These are phyloP conservation scores for Aureobasidium uvarum DNA, from an alignment of 2,329 filamentous ascomycete species.

Conservation along the genomic window DNA sequence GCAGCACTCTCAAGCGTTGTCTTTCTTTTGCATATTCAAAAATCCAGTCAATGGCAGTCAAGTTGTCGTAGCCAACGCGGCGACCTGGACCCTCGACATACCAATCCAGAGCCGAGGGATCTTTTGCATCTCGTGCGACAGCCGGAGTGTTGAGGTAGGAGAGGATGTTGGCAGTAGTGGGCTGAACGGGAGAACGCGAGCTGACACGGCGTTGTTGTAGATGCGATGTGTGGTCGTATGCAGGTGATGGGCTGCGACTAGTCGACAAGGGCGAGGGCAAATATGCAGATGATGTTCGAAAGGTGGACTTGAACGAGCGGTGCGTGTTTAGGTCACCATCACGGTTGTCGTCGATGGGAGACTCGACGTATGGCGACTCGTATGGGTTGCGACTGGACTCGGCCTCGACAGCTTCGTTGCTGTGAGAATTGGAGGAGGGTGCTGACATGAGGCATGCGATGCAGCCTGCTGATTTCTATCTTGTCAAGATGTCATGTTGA, in stretches of 20 bases:
- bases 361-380: slow-evolving; percentile 43
- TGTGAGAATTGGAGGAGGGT: slow-evolving; percentile 34
- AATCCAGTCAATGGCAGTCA: slow-evolving; percentile 99
- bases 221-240: slow-evolving; percentile 34
- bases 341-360: slow-evolving; percentile 46
- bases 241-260: slow-evolving; percentile 33
- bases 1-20: slow-evolving; percentile 74
- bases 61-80: slow-evolving; percentile 88
- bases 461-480: neutral
- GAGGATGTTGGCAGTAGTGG: slow-evolving; percentile 43
- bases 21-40: slow-evolving; percentile 98
- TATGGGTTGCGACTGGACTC: slow-evolving; percentile 46
- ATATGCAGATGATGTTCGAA: slow-evolving; percentile 47
- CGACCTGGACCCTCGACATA: slow-evolving; percentile 84
- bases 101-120: slow-evolving; percentile 65
- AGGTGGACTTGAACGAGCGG: slow-evolving; percentile 68
- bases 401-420: slow-evolving; percentile 43
- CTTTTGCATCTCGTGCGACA: slow-evolving; percentile 42
- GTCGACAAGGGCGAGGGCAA: slow-evolving; percentile 42
- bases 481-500: neutral
- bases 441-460: slow-evolving; percentile 39
- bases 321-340: slow-evolving; percentile 34
- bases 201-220: slow-evolving; percentile 33
- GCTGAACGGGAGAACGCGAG: slow-evolving; percentile 28
- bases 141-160: slow-evolving; percentile 43